Base-by-base conservation (phyloP, 805 yeast genomes). In the Priceomyces carsonii region DNA sequence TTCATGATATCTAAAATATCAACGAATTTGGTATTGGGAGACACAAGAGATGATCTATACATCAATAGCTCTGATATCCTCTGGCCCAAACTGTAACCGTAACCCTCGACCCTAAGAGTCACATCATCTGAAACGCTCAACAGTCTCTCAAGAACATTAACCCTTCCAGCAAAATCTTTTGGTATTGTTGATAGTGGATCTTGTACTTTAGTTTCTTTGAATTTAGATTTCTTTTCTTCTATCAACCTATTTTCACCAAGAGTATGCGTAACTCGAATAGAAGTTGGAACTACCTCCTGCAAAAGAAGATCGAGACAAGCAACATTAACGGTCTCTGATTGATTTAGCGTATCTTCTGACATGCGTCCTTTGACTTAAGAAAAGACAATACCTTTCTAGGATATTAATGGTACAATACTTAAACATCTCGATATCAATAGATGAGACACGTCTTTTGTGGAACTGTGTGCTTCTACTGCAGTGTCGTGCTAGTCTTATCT, bases 1-100 rank as follows among this genome's bases (percentile, higher is more conserved):
- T 91, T 91, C 87, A 93, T 86, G 25, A 91, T 75, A 45, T 86
- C 90, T 24, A 91, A 61, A 8, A 85, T 71, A 42, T 85, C 90
- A 14, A 66, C 69, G 53, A 81, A 58, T 56, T 77, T 51, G 47
- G 55, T 74, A 49, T 35, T 46, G 16, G 38, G 44, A n/a, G 22
- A 15, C 15, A 24, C 24, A 18, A 29, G 15, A 58, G 57, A 20
- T 10, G 49, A 20, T 33, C 59, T 60, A 43, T 67, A 68, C 44
- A 77, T 57, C 37, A 73, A 63, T 10, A 74, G 64, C 28, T 76
- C 75, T 28, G 76, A 71, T 29, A 73, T 63, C 41, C 75, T 78
- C 9, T 70, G 60, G 1, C 95, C 95, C 2, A 86, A 69, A 23
- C 72, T 68, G 56, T 71, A 84, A 0, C 97, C 97, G 36, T 80